Base-by-base conservation (phyloP, 495 filamentous ascomycete species). In the Acidomyces sp. region DNA sequence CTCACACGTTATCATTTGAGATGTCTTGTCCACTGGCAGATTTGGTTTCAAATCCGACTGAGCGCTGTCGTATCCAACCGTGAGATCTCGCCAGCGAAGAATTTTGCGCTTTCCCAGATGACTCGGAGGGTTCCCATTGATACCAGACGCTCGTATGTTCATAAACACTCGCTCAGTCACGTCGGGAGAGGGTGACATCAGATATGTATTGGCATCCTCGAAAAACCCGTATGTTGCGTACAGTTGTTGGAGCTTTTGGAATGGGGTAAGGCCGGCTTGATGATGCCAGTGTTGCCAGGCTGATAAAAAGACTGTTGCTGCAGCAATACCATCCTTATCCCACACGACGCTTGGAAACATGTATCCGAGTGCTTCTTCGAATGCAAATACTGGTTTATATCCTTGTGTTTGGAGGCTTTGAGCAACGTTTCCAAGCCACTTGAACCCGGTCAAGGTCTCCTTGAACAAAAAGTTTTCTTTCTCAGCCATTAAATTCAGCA, bases 401-500 rank as follows among this genome's bases (percentile, higher is more conserved):
- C 72, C 60, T 25, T 49, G 22, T 11, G 24, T 20, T 6, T 46
- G 26, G 4, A 62, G 43, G 10, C 57, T 33, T 10, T 45, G 53
- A 18, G 62, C 60, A 0, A 51, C 49, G 35, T 64, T 66, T 10
- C 62, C 63, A 27, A 84, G 69, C 79, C 79, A 84, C 55, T 84
- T 84, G 61, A 84, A 84, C 2, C 79, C 79, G 0, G 79, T 84
- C 12, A 84, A 62, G 3, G 78, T 79, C 49, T 82, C 77, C 29
- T 66, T 58, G 48, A 71, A 77, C 24, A 63, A 54, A 37, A 80
- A 71, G 4, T 70, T 71, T 50, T 70, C 69, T 17, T 63, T 55
- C 28, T 54, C 44, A 4, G 77, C 76, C 60, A 82, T 74, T 17
- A 65, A 62, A 9, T 62, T 54, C 3, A 84, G 66, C 78, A 82